Base-by-base conservation (phyloP, 176 grass and related monocot species). In the Olyra latifolia region DNA sequence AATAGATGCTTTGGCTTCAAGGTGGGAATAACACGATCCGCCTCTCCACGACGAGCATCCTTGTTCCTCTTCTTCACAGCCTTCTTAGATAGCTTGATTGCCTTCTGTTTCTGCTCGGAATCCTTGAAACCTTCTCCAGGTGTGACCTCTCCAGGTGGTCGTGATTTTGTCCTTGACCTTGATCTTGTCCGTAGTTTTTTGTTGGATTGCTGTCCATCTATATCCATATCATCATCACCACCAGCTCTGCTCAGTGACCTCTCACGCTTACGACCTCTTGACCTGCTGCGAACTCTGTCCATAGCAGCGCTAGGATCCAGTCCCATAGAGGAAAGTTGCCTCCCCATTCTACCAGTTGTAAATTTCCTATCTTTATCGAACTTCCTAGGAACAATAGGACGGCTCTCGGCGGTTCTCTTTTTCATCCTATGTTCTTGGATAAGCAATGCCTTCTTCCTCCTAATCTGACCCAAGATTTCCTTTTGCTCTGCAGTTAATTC, bases 1-100 rank as follows among this genome's bases (percentile, higher is more conserved):
- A 90, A 97, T 19, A 97, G 77, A 81, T 97, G 94, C 43, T 97
- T 97, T 16, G 94, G 94, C 58, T 89, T 94, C 91, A 97, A 77
- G 23, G 86, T 94, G 44, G 86, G 87, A 79, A 97, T 94, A 40
- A 92, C 89, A 14, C 94, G 90, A 25, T 97, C 94, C 1, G 71
- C 91, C 85, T 97, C 94, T 82, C 94, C 94, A 61, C 82, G 78
- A 24, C 89, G 80, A 69, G 91, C 94, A n/a, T 85, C 71, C 87
- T 97, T 97, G 59, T 94, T 97, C 82, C 94, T 92, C 4, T 81
- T 43, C 87, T 17, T 92, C 14, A 80, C 82, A 10, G 91, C 48
- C 10, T 78, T 80, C 47, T 86, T 84, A 0, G 80, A 82, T 13
- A 88, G 91, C 82, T 88, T 88, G 57, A 94, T 69, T 12, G 91